Evolutionary conservation across 805 yeast genomes (phyloP).

Genomic region (Kodamaea neixiangensis): DNA sequence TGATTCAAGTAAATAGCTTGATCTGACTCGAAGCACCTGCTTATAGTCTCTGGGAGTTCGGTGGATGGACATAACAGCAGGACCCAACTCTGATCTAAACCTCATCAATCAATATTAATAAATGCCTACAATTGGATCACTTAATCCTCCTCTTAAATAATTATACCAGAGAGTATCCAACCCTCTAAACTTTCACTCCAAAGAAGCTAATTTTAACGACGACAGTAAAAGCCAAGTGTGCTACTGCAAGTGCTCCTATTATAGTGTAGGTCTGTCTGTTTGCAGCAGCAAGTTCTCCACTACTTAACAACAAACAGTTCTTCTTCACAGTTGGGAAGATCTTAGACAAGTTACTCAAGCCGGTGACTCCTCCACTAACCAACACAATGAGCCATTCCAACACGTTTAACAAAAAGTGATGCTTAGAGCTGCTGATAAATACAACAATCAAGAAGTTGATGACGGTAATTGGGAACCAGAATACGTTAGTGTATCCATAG

Average conservation of each 20-base stretch:
- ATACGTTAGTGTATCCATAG: slow-evolving; percentile 80
- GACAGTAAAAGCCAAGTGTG: slow-evolving; percentile 60
- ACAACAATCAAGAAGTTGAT: slow-evolving; percentile 59
- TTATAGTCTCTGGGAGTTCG: no score
- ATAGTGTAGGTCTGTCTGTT: slow-evolving; percentile 37
- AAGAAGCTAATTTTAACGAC: slow-evolving; percentile 69
- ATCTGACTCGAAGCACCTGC: no score
- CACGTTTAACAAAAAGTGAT: slow-evolving; percentile 43
- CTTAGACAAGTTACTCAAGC: slow-evolving; percentile 53
- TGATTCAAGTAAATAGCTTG: no score
- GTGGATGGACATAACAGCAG: no score
- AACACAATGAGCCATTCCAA: slow-evolving; percentile 66
- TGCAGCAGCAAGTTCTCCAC: slow-evolving; percentile 31
- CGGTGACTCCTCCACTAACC: slow-evolving; percentile 62
- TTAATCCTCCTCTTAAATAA: background rate
- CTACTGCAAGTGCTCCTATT: slow-evolving; percentile 42
- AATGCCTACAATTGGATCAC: background rate
- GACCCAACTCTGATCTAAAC: no score
- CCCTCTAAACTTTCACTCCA: slow-evolving; percentile 28
- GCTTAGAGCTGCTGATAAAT: slow-evolving; percentile 38
- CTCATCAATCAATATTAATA: no score
- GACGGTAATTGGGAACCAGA: slow-evolving; percentile 84
- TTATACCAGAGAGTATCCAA: no score
- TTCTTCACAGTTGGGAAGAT: slow-evolving; percentile 39
- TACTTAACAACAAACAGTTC: slow-evolving; percentile 33